These are phyloP conservation scores for Staphylotrichum tortipilum DNA, from an alignment of 495 filamentous ascomycete genomes.

Conservation along the genomic window DNA sequence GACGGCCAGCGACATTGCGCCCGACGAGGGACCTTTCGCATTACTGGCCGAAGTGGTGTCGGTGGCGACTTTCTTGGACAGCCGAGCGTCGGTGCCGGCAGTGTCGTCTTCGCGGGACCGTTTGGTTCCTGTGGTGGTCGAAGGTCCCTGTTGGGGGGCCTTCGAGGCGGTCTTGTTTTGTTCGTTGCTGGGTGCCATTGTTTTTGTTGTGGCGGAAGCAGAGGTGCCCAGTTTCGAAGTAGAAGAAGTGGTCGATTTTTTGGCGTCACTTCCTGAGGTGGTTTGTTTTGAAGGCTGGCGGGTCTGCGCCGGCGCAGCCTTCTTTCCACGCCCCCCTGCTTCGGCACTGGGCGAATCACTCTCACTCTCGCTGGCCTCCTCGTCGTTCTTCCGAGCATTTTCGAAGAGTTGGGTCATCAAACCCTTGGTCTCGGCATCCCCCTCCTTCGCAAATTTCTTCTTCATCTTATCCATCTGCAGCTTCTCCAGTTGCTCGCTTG, in stretches of 20 bases:
- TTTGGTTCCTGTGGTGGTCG: slow-evolving; percentile 11
- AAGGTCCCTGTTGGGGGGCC: background rate
- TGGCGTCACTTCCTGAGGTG: slow-evolving; percentile 1
- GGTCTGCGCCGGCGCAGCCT: background rate
- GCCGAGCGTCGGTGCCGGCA: slow-evolving; percentile 24
- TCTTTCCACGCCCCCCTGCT: slow-evolving; percentile 1
- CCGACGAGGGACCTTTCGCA: slow-evolving; percentile 1
- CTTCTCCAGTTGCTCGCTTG: slow-evolving; percentile 54
- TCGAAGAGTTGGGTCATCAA: slow-evolving; percentile 35
- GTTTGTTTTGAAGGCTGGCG: slow-evolving; percentile 3
- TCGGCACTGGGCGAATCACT: slow-evolving; percentile 16
- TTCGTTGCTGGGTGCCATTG: background rate
- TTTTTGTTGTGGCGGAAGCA: background rate
- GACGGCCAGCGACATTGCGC: slow-evolving; percentile 10
- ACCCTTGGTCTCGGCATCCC: slow-evolving; percentile 51
- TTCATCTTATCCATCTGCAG: slow-evolving; percentile 60
- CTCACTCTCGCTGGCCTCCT: slow-evolving; percentile 4
- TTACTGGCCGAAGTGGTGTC: slow-evolving; percentile 14
- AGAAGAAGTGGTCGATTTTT: slow-evolving; percentile 1
- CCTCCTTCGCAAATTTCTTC: slow-evolving; percentile 56
- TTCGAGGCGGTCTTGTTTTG: slow-evolving; percentile 8
- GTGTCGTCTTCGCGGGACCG: slow-evolving; percentile 33
- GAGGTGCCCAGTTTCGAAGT: slow-evolving; percentile 6
- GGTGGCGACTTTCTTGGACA: slow-evolving; percentile 32
- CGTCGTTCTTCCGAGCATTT: slow-evolving; percentile 23